Evolutionary conservation across 1,139 yeast species (phyloP), one percentile per base, ranked within the genome.

Genomic region (Saccharomyces hybrid): DNA sequence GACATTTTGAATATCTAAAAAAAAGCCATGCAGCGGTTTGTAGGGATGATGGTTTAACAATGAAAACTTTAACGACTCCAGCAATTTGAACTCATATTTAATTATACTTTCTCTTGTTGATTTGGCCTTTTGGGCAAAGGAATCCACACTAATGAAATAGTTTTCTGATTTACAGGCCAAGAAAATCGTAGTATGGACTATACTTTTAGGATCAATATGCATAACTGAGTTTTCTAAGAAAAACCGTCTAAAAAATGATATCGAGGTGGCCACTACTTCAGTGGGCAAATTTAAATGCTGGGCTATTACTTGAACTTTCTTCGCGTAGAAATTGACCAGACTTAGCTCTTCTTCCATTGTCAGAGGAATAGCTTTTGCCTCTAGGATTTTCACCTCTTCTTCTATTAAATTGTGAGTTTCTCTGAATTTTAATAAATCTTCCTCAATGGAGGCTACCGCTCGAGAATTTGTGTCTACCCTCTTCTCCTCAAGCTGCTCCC

Each of bases 161-260:
- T 93, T 93, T 65, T 93, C 98, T 16, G 93, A 83, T 70, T 93
- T 93, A 48, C 96, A 91, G 2, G 98, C 96, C 46, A 93, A 75
- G 68, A 91, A 93, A 13, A 93, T 80, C 59, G 96, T 86, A 0
- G 99, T 90, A 59, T 84, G 83, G 65, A 93, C 76, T 44, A 93
- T 77, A 59, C 83, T 80, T 65, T 88, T 88, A 9, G 99, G 99
- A 62, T 88, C 95, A 64, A 80, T 81, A 61, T 88, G 90, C 90
- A 89, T 83, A 32, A 87, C 91, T 26, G 93, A 84, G 65, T 88
- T 82, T 29, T 77, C 77, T 47, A 93, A 75, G 66, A 85, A 95
- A 69, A 93, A 95, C 66, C 85, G 84, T 65, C 84, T 82, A 66
- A 95, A 81, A 66, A 86, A 93, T n/a, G 89, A 79, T 2, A 89